These are phyloP conservation scores for Phytophthora melonis DNA, from an alignment of 352 stramenopile species.

Conservation along the genomic window DNA sequence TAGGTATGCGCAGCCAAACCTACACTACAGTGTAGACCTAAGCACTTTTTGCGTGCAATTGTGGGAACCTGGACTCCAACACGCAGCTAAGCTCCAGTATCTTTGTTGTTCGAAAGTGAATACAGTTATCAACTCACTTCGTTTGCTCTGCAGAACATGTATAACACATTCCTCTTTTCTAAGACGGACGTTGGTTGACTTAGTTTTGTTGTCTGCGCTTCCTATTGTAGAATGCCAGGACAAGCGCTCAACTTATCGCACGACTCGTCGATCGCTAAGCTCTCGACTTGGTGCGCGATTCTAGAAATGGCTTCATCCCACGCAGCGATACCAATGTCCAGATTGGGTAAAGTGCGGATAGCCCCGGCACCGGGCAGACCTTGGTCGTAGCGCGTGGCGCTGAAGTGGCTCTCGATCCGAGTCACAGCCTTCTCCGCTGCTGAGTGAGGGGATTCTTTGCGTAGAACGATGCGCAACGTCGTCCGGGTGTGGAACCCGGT, in stretches of 20 bases:
- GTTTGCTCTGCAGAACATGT: not conserved
- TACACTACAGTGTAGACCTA: not conserved
- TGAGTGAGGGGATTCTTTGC: not conserved
- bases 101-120: not conserved
- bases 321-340: constrained; percentile 18
- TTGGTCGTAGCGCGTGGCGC: constrained; percentile 12
- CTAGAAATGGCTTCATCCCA: constrained; percentile 31
- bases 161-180: not conserved
- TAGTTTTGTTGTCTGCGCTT: too few relatives aligned
- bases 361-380: not conserved
- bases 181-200: too few relatives aligned
- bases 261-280: constrained; percentile 30
- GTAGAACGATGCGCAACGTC: constrained; percentile 26
- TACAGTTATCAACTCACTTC: not conserved
- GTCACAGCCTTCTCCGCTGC: not conserved
- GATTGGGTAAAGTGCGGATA: constrained; percentile 1
- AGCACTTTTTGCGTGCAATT: not conserved
- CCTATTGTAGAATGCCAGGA: not conserved
- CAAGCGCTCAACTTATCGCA: not conserved
- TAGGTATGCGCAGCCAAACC: not conserved
- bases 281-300: constrained; percentile 37
- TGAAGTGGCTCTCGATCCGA: constrained; percentile 34
- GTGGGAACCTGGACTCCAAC: too few relatives aligned
- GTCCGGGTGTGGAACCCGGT: constrained; percentile 13
- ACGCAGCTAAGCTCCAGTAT: not conserved